These are phyloP conservation scores for Hyphopichia wangnamkhiaoensis DNA, from an alignment of 1,139 yeast genomes.

Conservation along the genomic window DNA sequence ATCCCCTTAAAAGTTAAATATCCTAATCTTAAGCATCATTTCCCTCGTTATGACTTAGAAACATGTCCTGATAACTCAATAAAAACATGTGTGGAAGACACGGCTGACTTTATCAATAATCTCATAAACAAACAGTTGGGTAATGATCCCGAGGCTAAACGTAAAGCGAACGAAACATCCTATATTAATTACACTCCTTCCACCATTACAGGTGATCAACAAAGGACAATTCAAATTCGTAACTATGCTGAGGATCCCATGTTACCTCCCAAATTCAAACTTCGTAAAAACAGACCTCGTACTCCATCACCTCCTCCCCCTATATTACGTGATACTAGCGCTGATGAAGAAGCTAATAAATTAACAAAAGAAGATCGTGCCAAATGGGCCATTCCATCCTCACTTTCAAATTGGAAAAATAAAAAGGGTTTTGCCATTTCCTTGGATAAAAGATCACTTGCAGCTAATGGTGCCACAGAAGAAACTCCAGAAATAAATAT, in stretches of 20 bases:
- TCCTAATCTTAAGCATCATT: slow-evolving; percentile 43
- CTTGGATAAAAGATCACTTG: slow-evolving; percentile 73
- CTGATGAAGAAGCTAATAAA: slow-evolving; percentile 28
- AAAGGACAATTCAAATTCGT: slow-evolving; percentile 30
- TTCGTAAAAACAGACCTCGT: slow-evolving; percentile 69
- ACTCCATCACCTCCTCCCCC: slow-evolving; percentile 69
- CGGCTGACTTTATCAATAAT: slow-evolving; percentile 24
- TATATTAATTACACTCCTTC: slow-evolving; percentile 23
- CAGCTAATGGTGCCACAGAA: slow-evolving; percentile 44
- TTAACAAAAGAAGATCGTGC: slow-evolving; percentile 76
- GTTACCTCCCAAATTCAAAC: slow-evolving; percentile 78
- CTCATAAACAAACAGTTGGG: slow-evolving; percentile 23
- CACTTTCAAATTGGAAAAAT: slow-evolving; percentile 95
- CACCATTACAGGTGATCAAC: slow-evolving; percentile 17
- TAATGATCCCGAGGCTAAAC: slow-evolving; percentile 10
- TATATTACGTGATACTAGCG: slow-evolving; percentile 27
- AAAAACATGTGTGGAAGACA: slow-evolving; percentile 27
- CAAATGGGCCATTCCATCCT: slow-evolving; percentile 88
- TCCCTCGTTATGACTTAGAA: slow-evolving; percentile 33
- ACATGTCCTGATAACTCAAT: slow-evolving; percentile 32
- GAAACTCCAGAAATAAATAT: slow-evolving; percentile 46
- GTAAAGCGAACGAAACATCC: slow-evolving; percentile 15
- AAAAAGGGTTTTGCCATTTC: slow-evolving; percentile 87
- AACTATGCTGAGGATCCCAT: slow-evolving; percentile 72
- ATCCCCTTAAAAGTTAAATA: slow-evolving; percentile 41